Conservation (phyloP, 306 rosid species). For the Purshia tridentata region DNA sequence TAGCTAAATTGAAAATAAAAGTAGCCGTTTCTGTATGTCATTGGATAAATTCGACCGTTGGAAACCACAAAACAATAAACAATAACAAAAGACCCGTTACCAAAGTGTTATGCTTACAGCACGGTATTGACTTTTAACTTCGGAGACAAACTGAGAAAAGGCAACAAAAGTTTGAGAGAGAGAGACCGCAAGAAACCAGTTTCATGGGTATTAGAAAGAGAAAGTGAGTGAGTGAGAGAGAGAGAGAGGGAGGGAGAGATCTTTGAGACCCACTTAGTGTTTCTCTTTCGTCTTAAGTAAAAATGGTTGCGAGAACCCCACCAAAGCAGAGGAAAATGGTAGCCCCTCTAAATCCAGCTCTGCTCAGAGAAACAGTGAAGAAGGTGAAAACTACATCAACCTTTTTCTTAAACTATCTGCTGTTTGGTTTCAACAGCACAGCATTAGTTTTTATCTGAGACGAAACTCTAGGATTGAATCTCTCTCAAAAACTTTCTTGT, state of each 20-base stretch:
- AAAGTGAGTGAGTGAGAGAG: conserved; percentile 30
- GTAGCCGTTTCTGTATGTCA: conserved; percentile 63
- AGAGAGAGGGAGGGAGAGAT: conserved; percentile 34
- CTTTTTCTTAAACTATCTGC: too few relatives aligned
- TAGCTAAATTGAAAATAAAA: conserved; percentile 9
- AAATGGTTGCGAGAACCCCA: conserved; percentile 97
- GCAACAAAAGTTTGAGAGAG: conserved; percentile 17
- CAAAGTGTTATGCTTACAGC: conserved; percentile 26
- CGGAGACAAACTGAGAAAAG: conserved; percentile 37
- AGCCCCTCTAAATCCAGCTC: conserved; percentile 71
- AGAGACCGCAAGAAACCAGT: conserved; percentile 19
- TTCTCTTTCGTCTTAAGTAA: conserved; percentile 25
- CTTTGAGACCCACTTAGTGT: conserved; percentile 44
- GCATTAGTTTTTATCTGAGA: too few relatives aligned
- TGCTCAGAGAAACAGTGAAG: conserved; percentile 74
- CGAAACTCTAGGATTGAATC: neutral
- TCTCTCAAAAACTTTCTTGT: neutral
- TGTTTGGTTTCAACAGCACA: too few relatives aligned
- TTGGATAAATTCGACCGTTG: conserved; percentile 79
- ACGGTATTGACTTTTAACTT: conserved; percentile 45
- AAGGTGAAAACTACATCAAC: conserved; percentile 46
- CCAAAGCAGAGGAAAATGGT: conserved; percentile 61
- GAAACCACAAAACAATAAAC: conserved; percentile 23
- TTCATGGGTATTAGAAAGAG: conserved; percentile 33
- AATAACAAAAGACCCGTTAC: conserved; percentile 35